These are phyloP conservation scores for Filosporella fistucella DNA, from an alignment of 495 filamentous ascomycete genomes.

Conservation along the genomic window DNA sequence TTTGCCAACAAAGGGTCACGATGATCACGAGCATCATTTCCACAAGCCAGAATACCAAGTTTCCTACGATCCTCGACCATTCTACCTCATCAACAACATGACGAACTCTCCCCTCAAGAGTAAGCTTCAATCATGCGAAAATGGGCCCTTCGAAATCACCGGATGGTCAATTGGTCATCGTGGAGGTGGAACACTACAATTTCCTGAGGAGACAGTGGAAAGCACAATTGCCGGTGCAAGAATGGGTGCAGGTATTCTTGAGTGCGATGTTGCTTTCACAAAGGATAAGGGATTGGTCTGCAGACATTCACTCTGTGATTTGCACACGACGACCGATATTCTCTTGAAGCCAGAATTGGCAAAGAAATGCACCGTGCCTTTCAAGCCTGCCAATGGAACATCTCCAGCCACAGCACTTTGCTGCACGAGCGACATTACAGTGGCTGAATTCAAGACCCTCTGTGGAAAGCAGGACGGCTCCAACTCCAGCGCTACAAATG, in stretches of 20 bases:
- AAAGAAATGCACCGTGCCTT: constrained; percentile 56
- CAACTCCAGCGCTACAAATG: constrained; percentile 47
- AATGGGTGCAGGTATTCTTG: constrained; percentile 60
- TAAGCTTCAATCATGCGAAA: constrained; percentile 47
- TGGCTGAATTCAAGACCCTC: constrained; percentile 52
- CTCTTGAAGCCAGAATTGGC: constrained; percentile 48
- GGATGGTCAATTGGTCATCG: constrained; percentile 54
- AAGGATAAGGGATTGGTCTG: constrained; percentile 56
- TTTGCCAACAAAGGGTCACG: neutral
- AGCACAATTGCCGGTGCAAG: constrained; percentile 46
- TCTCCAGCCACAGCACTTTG: constrained; percentile 45
- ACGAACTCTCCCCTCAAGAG: constrained; percentile 49
- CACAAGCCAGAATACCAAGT: constrained; percentile 2
- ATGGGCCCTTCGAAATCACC: constrained; percentile 36
- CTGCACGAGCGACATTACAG: constrained; percentile 61
- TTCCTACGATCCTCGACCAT: constrained; percentile 46
- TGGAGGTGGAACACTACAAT: constrained; percentile 51
- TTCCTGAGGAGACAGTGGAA: constrained; percentile 56
- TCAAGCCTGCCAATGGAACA: constrained; percentile 38
- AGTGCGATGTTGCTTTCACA: constrained; percentile 62
- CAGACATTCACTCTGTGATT: constrained; percentile 58
- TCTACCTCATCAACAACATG: constrained; percentile 57
- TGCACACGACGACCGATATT: constrained; percentile 62
- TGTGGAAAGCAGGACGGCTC: constrained; percentile 60
- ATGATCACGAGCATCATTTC: neutral